These are phyloP conservation scores for Avicennia marina DNA, from an alignment of 257 asterid genomes.

Conservation along the genomic window DNA sequence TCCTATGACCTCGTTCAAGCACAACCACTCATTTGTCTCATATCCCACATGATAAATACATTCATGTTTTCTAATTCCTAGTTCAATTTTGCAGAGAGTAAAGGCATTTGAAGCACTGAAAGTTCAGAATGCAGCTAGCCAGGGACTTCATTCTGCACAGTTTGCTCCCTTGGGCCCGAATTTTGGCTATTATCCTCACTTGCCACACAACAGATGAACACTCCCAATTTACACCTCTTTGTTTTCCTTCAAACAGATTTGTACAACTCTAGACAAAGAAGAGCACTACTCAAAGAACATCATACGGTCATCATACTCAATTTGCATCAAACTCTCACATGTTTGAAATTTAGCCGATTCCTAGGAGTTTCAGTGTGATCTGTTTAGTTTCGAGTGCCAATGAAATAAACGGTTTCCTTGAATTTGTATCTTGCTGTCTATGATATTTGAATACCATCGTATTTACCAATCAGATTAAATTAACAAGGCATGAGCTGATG, in stretches of 20 bases:
- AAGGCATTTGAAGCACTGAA: constrained; percentile 55
- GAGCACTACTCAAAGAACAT: constrained; percentile 3
- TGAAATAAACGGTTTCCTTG: background rate
- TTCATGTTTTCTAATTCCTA: no score
- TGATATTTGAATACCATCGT: background rate
- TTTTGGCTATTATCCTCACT: constrained; percentile 37
- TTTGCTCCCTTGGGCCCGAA: constrained; percentile 32
- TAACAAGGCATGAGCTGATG: background rate
- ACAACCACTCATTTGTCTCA: background rate
- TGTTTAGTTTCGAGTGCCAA: background rate
- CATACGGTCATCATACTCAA: constrained; percentile 7
- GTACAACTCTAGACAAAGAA: constrained; percentile 13
- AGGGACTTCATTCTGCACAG: constrained; percentile 33
- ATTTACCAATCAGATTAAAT: background rate
- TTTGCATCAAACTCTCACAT: constrained; percentile 13
- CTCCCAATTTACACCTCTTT: background rate
- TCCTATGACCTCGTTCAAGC: constrained; percentile 3
- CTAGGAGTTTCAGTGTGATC: constrained; percentile 11
- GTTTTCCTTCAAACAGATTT: constrained; percentile 15
- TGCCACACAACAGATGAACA: constrained; percentile 45
- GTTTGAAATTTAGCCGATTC: constrained; percentile 20
- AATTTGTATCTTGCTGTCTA: background rate
- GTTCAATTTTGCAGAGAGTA: constrained; percentile 40
- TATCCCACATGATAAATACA: background rate
- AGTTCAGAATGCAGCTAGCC: constrained; percentile 36